Conservation (phyloP, 441 rosid species). For the Dalechampia spathulata region DNA sequence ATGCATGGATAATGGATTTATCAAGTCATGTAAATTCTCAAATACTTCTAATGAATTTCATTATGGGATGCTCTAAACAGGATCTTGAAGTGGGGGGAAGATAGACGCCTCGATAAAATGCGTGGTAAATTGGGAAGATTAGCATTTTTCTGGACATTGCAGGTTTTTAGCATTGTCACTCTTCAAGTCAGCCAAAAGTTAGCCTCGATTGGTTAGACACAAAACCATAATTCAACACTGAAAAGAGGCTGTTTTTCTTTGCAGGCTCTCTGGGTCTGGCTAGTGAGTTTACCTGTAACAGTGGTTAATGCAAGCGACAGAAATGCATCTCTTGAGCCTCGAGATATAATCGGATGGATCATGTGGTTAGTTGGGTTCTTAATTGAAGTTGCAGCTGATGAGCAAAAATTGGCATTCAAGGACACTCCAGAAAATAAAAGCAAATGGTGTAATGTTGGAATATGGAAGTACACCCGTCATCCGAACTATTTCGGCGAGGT, state of each 20-base stretch:
- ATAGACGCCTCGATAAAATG: slow-evolving; percentile 82
- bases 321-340: slow-evolving; percentile 51
- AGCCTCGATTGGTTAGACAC: slow-evolving; percentile 6
- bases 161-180: slow-evolving; percentile 38
- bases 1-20: not conserved
- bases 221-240: slow-evolving; percentile 1
- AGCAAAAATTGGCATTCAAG: slow-evolving; percentile 75
- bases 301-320: slow-evolving; percentile 75
- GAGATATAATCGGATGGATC: slow-evolving; percentile 79
- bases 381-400: slow-evolving; percentile 77
- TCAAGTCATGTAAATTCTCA: not conserved
- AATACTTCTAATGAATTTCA: not conserved
- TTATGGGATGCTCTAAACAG: slow-evolving; percentile 27
- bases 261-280: slow-evolving; percentile 98
- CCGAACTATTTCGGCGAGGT: slow-evolving; percentile 99
- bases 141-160: slow-evolving; percentile 73
- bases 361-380: slow-evolving; percentile 59
- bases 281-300: slow-evolving; percentile 86
- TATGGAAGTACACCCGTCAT: slow-evolving; percentile 87
- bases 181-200: not conserved
- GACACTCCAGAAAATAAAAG: slow-evolving; percentile 71
- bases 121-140: slow-evolving; percentile 61
- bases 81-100: slow-evolving; percentile 94
- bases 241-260: not conserved
- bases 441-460: slow-evolving; percentile 74